Evolutionary conservation across 2,329 filamentous ascomycete genomes (phyloP).

Genomic region (Aspergillus sp.): DNA sequence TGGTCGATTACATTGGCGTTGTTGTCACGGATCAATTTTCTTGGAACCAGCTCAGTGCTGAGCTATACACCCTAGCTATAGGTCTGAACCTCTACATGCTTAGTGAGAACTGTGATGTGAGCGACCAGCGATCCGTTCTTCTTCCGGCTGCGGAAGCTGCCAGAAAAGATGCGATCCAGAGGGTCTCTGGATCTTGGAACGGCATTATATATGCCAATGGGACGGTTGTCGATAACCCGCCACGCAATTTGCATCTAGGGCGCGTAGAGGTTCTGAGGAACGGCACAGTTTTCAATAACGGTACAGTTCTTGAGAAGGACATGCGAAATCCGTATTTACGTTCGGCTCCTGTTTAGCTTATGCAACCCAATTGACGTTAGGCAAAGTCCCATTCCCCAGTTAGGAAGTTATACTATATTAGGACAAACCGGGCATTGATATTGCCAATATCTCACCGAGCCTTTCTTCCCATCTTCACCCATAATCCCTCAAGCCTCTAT

Average conservation of each 20-base stretch:
- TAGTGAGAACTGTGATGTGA: constrained; percentile 16
- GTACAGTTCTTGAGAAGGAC: constrained; percentile 6
- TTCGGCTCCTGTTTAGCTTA: neutral
- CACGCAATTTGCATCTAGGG: constrained; percentile 1
- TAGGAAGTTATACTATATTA: neutral
- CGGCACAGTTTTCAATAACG: constrained; percentile 10
- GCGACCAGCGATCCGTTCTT: constrained; percentile 4
- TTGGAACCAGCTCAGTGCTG: constrained; percentile 11
- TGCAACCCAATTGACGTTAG: neutral
- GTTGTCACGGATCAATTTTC: constrained; percentile 6
- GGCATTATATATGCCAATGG: constrained; percentile 16
- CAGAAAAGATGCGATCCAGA: neutral
- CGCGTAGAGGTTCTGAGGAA: constrained; percentile 7
- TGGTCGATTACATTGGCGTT: constrained; percentile 12
- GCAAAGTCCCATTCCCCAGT: neutral
- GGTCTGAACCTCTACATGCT: constrained; percentile 14
- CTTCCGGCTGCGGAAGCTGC: neutral
- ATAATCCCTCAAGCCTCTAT: neutral
- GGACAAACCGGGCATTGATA: neutral
- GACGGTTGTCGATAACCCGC: constrained; percentile 6
- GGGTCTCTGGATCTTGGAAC: constrained; percentile 1
- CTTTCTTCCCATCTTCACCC: neutral
- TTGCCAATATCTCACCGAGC: neutral
- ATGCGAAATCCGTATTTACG: neutral
- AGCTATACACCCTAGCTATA: constrained; percentile 12